Percentiles rank a stretch among this genome's conserved stretches.
phyloP scores from a whole-genome alignment of 208 protist species.

The Leishmania turanica region DNA sequence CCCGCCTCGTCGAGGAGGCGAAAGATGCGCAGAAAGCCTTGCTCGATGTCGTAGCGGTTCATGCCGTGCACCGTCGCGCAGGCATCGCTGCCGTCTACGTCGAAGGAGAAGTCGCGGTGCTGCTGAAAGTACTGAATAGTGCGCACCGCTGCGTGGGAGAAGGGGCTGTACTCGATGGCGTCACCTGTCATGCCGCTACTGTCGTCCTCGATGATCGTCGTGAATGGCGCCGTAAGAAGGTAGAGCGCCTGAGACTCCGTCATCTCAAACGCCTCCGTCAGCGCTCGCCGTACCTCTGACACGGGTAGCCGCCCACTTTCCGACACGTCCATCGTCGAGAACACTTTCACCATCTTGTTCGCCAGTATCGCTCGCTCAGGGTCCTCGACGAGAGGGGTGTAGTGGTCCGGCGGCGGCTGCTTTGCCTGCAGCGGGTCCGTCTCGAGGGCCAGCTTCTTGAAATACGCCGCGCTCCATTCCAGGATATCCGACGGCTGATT shows the following conservation, averaged over 20 bases:
- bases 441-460: slow-evolving; percentile 84
- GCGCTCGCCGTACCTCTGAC: slow-evolving; percentile 42
- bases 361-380: slow-evolving; percentile 36
- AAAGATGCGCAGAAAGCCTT: slow-evolving; percentile 80
- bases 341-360: slow-evolving; percentile 59
- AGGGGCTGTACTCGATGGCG: slow-evolving; percentile 68
- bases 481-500: slow-evolving; percentile 92
- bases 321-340: slow-evolving; percentile 50
- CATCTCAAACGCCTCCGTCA: slow-evolving; percentile 65
- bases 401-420: slow-evolving; percentile 41
- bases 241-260: slow-evolving; percentile 78
- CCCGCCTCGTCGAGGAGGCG: slow-evolving; percentile 60
- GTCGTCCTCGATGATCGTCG: slow-evolving; percentile 31
- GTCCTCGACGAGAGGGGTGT: slow-evolving; percentile 46
- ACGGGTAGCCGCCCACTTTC: slow-evolving; percentile 52
- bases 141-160: slow-evolving; percentile 53
- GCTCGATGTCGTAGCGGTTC: slow-evolving; percentile 75
- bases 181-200: slow-evolving; percentile 31
- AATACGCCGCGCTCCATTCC: slow-evolving; percentile 92
- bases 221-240: slow-evolving; percentile 64
- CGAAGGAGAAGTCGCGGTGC: slow-evolving; percentile 42
- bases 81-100: slow-evolving; percentile 32
- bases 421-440: slow-evolving; percentile 59
- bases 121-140: slow-evolving; percentile 81
- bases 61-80: slow-evolving; percentile 82